Evolutionary conservation across 192 early-diverging fungal genomes (phyloP), one percentile per base, ranked within the genome.

Genomic region (Spizellomyces punctatus): DNA sequence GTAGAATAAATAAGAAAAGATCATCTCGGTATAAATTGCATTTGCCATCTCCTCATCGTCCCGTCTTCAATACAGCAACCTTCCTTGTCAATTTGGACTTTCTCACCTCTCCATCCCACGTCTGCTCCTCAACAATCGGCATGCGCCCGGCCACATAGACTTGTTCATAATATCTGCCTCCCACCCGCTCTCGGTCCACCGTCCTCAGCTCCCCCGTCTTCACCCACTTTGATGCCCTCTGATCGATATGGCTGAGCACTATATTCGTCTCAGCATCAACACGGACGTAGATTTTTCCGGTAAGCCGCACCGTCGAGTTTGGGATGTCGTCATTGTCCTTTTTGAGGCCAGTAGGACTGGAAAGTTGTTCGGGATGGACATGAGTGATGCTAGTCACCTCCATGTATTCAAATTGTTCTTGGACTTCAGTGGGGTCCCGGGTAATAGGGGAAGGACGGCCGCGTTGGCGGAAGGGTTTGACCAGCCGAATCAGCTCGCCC

Each of bases 401-500:
- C 16, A 65, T 14, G 48, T 50, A 65, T n/a, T 65, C 64, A 17
- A 54, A 50, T 52, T 65, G 17, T 41, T 65, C 64, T 14, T n/a
- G 44, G 46, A 48, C 19, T 5, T 16, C n/a, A 27, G 64, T 50
- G 43, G 44, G 17, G 17, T n/a, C 19, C 12, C 36, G 36, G 17
- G 6, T 19, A 12, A 52, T n/a, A 6, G 64, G 16, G 46, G 46
- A 41, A 27, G 16, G 64, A 6, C 64, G 10, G 36, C 64, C 44
- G 5, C 64, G 64, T 12, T 14, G 16, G 4, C 17, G 43, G 45
- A 19, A 50, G 36, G 17, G 48, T 47, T 47, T 47, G 44, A 65
- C 45, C 44, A 65, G 14, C 12, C 64, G 64, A 46, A 65, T 16
- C 44, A 65, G 64, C n/a, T 65, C 64, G 46, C 64, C 64, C n/a